Conservation (phyloP, 345 rosid genomes). For the Boechera retrofracta region DNA sequence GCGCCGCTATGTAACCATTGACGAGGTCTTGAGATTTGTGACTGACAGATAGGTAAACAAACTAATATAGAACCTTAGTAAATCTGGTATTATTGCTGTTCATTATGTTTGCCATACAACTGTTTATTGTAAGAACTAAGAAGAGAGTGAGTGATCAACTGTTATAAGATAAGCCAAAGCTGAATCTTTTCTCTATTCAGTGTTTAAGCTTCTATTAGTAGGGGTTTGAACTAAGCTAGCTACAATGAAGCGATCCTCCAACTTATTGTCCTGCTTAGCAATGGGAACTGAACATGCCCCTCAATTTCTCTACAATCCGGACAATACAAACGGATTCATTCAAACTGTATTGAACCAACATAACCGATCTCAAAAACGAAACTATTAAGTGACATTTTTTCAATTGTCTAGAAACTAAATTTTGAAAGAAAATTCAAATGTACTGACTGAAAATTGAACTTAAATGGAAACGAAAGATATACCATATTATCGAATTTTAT, state of each 20-base stretch:
- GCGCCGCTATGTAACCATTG: slow-evolving; percentile 64
- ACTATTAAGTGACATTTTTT: too few species aligned
- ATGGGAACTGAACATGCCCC: not conserved
- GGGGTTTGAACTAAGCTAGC: not conserved
- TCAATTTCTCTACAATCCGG: not conserved
- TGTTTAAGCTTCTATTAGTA: not conserved
- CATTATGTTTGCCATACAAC: slow-evolving; percentile 7
- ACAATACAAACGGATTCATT: not conserved
- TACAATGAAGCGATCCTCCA: not conserved
- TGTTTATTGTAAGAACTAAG: slow-evolving; percentile 15
- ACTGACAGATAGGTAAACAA: slow-evolving; percentile 20
- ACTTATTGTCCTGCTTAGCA: not conserved
- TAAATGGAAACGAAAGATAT: too few species aligned
- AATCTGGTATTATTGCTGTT: slow-evolving; percentile 1
- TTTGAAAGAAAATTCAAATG: not conserved
- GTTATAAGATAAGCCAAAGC: not conserved
- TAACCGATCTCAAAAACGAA: not conserved
- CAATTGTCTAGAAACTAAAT: not conserved
- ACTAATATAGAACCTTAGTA: slow-evolving; percentile 3
- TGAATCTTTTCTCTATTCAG: not conserved
- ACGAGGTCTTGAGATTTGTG: slow-evolving; percentile 61
- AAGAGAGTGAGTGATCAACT: not conserved
- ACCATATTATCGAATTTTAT: not conserved
- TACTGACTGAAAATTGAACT: not conserved
- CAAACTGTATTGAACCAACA: not conserved